Percentiles rank a stretch among this genome's conserved stretches.
Evolutionary conservation across 441 rosid genomes (phyloP).

Genomic region (Raphanus hybrid): DNA sequence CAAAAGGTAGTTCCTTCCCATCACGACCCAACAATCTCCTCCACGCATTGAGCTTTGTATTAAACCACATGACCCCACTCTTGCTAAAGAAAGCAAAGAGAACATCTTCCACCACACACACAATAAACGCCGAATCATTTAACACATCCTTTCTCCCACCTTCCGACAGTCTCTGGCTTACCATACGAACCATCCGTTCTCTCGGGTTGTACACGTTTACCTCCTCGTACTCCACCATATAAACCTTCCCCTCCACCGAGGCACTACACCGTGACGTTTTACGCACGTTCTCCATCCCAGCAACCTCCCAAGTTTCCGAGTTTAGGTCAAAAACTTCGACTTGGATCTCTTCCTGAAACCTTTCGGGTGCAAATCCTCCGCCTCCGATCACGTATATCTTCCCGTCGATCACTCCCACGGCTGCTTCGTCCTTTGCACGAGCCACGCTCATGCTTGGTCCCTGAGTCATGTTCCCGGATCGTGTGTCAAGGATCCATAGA

Average conservation of each 20-base stretch:
- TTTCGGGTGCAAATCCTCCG: neutral
- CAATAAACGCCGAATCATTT: neutral
- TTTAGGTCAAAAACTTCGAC: neutral
- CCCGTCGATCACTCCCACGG: neutral
- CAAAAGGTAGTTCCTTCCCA: slow-evolving; percentile 9
- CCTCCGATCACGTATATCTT: neutral
- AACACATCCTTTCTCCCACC: neutral
- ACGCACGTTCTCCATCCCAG: neutral
- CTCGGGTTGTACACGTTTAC: neutral
- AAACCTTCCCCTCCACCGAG: neutral
- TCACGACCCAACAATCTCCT: neutral
- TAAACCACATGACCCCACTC: neutral
- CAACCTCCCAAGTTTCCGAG: neutral
- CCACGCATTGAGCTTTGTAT: neutral
- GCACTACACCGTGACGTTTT: neutral
- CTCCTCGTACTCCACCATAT: neutral
- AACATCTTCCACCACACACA: neutral
- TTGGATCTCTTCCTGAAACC: neutral
- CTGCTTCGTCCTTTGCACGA: neutral
- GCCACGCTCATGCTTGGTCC: neutral
- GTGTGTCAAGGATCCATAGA: neutral
- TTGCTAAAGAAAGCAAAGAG: neutral
- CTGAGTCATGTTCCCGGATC: neutral
- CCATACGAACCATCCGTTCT: neutral
- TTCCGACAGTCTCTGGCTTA: neutral